phyloP scores from a whole-genome alignment of 2,329 filamentous ascomycete genomes.

The Gaeumannomyces sp. region DNA sequence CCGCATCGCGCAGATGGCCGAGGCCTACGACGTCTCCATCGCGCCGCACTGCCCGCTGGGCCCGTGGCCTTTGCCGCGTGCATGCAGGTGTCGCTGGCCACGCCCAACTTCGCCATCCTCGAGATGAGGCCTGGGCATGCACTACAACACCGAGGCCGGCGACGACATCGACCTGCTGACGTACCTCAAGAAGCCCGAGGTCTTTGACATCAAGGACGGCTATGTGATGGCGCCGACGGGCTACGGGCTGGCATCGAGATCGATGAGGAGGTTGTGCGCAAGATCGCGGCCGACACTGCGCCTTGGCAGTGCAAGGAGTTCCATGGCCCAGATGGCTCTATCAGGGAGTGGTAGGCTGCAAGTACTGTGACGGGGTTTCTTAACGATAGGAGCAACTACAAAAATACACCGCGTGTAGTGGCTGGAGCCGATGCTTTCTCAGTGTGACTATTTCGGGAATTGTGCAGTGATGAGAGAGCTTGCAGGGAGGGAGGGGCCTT shows the following conservation, averaged over 20 bases:
- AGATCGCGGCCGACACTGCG: slow-evolving; percentile 39
- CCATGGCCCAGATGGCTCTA: slow-evolving; percentile 49
- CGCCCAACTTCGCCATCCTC: slow-evolving; percentile 57
- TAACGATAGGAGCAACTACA: no score
- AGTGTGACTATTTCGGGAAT: no score
- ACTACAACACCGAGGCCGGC: slow-evolving; percentile 56
- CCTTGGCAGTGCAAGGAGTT: slow-evolving; percentile 53
- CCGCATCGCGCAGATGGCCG: slow-evolving; percentile 57
- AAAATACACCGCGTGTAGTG: no score
- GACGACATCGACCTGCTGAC: slow-evolving; percentile 46
- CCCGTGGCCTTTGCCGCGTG: slow-evolving; percentile 61
- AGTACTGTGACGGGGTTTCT: no score
- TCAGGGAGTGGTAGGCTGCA: slow-evolving; percentile 52
- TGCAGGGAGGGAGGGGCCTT: no score
- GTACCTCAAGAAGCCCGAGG: slow-evolving; percentile 51
- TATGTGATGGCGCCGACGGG: slow-evolving; percentile 48
- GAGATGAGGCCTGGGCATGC: slow-evolving; percentile 66
- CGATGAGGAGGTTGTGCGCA: slow-evolving; percentile 56
- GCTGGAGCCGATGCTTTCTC: no score
- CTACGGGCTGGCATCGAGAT: slow-evolving; percentile 54
- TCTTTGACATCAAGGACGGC: slow-evolving; percentile 52
- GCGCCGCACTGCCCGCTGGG: slow-evolving; percentile 60
- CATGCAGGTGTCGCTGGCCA: slow-evolving; percentile 51
- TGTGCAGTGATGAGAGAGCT: no score
- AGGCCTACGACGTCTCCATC: slow-evolving; percentile 59